Evolutionary conservation across 179 eudicot genomes (phyloP).

Genomic region (Beta lomatogona): DNA sequence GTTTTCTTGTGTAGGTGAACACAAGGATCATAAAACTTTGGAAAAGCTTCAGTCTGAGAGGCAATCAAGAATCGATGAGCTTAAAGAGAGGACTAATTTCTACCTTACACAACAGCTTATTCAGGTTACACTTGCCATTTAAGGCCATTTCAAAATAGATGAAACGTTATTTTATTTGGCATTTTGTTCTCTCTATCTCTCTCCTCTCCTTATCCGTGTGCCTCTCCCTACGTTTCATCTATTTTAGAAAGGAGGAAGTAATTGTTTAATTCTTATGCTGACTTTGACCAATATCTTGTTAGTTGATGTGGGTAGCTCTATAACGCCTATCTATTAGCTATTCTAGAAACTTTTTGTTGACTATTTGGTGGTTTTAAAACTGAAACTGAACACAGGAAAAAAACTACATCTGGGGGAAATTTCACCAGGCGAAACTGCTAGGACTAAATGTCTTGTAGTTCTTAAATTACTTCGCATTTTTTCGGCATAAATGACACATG

Average conservation of each 20-base stretch:
- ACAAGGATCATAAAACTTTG: slow-evolving; percentile 75
- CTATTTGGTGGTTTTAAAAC: neutral
- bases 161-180: too few relatives aligned
- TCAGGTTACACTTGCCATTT: slow-evolving; percentile 51
- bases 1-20: slow-evolving; percentile 53
- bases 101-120: slow-evolving; percentile 90
- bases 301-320: neutral
- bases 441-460: neutral
- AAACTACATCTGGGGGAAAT: neutral
- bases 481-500: too few relatives aligned
- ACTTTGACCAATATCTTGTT: neutral
- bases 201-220: too few relatives aligned
- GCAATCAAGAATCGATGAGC: slow-evolving; percentile 87
- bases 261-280: neutral
- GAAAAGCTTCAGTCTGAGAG: slow-evolving; percentile 88
- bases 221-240: too few relatives aligned
- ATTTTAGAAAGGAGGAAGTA: too few relatives aligned
- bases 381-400: neutral
- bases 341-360: neutral
- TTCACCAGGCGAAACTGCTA: neutral
- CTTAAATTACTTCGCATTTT: neutral
- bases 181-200: too few relatives aligned
- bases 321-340: neutral
- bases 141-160: too few relatives aligned
- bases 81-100: slow-evolving; percentile 88